Conservation (phyloP, 345 rosid species). For the Microcos paniculata region DNA sequence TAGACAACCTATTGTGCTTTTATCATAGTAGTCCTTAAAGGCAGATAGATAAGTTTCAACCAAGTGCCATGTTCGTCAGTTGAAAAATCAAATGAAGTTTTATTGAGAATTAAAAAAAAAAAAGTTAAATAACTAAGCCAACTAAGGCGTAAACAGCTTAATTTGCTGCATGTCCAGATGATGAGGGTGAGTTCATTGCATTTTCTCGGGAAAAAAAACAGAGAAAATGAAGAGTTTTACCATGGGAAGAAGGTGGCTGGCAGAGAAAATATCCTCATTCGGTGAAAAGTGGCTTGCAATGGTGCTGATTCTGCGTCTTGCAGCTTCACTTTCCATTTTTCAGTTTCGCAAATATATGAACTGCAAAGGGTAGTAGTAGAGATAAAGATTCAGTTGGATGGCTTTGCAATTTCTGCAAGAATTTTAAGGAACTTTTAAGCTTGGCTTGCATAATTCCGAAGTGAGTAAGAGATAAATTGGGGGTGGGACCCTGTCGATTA, state of each 20-base stretch:
- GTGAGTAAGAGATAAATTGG: background rate
- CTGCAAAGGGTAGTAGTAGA: background rate
- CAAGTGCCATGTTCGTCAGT: background rate
- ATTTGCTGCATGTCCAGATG: background rate
- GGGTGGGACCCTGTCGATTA: background rate
- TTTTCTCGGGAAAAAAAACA: background rate
- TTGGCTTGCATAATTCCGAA: background rate
- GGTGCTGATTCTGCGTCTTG: slow-evolving; percentile 61
- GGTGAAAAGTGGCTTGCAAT: slow-evolving; percentile 61
- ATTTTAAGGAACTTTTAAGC: background rate
- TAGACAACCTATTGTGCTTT: background rate
- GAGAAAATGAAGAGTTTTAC: slow-evolving; percentile 28
- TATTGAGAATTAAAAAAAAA: background rate
- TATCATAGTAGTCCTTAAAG: background rate
- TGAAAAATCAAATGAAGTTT: background rate
- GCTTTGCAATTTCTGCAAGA: background rate
- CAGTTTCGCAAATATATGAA: background rate
- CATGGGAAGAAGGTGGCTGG: slow-evolving; percentile 58
- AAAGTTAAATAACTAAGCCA: background rate
- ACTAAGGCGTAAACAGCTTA: background rate
- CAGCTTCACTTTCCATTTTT: slow-evolving; percentile 63
- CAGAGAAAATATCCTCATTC: slow-evolving; percentile 32
- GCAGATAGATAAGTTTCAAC: background rate
- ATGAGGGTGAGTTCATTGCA: background rate
- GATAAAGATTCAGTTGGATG: background rate